Evolutionary conservation across 1,284 basidiomycete genomes (phyloP).

Genomic region (Trichosporon faecale): DNA sequence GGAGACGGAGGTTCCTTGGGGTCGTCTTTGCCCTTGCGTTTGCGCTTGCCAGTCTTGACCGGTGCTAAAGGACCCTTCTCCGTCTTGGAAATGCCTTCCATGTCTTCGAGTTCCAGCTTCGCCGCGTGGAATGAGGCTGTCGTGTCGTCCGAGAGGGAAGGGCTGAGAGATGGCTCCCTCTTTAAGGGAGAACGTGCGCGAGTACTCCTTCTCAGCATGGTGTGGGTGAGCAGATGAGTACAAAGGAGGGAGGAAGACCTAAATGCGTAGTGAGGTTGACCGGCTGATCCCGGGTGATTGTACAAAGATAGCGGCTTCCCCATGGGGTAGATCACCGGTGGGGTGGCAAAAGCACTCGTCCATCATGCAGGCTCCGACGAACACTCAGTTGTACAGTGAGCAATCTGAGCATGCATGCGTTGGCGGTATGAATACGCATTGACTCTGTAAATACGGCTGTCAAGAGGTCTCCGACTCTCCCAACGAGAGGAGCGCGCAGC

Average conservation of each 20-base stretch:
- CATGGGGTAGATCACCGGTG: background rate
- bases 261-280: background rate
- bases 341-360: background rate
- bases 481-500: background rate
- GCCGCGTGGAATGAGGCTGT: background rate
- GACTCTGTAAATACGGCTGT: no score
- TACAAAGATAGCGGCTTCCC: background rate
- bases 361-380: background rate
- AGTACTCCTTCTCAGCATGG: background rate
- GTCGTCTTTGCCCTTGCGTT: background rate
- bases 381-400: no score
- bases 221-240: background rate
- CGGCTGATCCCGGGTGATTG: background rate
- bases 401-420: no score
- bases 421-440: no score
- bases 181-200: background rate
- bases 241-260: background rate
- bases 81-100: background rate
- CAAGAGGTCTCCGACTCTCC: no score
- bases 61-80: background rate
- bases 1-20: background rate
- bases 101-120: background rate
- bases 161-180: background rate
- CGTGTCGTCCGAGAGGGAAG: background rate
- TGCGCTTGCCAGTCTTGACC: background rate